Conservation (phyloP, 2,329 filamentous ascomycete species). For the Zymoseptoria ardabiliae region DNA sequence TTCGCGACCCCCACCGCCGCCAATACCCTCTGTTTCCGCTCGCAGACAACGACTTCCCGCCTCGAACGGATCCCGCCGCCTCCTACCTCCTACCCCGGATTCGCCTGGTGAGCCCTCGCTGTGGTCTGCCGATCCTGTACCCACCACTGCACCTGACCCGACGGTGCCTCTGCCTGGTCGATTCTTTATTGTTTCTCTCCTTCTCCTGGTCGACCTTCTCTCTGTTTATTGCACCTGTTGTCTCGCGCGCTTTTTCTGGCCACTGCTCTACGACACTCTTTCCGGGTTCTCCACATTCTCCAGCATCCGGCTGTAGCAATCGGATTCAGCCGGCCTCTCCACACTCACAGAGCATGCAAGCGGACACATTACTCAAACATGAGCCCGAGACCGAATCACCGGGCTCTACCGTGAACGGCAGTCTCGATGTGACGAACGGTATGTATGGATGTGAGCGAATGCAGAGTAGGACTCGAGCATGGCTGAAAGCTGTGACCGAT, state of each 20-base stretch:
- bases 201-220: neutral
- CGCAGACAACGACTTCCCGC: neutral
- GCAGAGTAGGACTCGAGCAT: neutral
- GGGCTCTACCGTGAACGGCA: constrained; percentile 10
- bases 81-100: neutral
- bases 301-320: neutral
- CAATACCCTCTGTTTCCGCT: neutral
- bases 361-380: constrained; percentile 16
- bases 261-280: neutral
- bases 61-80: neutral
- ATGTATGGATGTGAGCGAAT: constrained; percentile 1
- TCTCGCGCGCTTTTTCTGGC: neutral
- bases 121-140: neutral
- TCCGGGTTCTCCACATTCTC: neutral
- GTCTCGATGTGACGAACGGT: constrained; percentile 14
- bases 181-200: neutral
- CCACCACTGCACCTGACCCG: neutral
- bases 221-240: neutral
- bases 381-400: constrained; percentile 23
- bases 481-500: neutral
- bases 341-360: constrained; percentile 20
- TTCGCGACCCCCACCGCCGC: neutral
- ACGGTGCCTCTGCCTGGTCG: neutral
- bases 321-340: neutral
- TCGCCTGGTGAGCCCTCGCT: neutral